Conservation (phyloP, 2,329 filamentous ascomycete genomes). For the Lachnellula hyalina region DNA sequence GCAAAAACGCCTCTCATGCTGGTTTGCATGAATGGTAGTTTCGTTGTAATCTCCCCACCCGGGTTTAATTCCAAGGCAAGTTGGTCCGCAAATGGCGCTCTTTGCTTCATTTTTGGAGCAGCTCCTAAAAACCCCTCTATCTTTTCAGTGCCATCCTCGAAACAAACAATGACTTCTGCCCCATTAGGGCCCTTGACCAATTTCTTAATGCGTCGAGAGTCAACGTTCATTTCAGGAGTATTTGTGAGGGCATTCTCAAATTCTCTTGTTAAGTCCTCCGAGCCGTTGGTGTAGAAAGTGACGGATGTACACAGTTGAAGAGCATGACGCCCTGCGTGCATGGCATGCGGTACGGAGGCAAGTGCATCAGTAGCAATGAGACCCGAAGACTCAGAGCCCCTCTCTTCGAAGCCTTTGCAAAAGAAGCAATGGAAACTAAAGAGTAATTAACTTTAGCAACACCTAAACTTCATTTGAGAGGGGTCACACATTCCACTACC, state of each 20-base stretch:
- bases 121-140: constrained; percentile 39
- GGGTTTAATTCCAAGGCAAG: constrained; percentile 38
- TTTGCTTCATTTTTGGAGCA: constrained; percentile 34
- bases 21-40: constrained; percentile 44
- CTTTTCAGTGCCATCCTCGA: constrained; percentile 16
- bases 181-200: constrained; percentile 5
- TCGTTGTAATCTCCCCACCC: constrained; percentile 39
- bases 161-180: constrained; percentile 36
- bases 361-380: constrained; percentile 39
- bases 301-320: constrained; percentile 37
- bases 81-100: constrained; percentile 37
- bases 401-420: constrained; percentile 55
- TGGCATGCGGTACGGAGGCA: constrained; percentile 28
- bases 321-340: constrained; percentile 40
- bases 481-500: constrained; percentile 27
- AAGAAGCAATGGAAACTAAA: constrained; percentile 52
- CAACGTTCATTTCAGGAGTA: not conserved
- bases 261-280: constrained; percentile 28
- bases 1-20: constrained; percentile 48
- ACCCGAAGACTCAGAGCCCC: constrained; percentile 40
- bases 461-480: too few relatives aligned
- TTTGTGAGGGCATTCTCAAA: not conserved
- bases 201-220: not conserved
- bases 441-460: too few relatives aligned
- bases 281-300: constrained; percentile 47